Conservation (phyloP, 2,329 filamentous ascomycete species). For the Cryoendolithus antarcticus region DNA sequence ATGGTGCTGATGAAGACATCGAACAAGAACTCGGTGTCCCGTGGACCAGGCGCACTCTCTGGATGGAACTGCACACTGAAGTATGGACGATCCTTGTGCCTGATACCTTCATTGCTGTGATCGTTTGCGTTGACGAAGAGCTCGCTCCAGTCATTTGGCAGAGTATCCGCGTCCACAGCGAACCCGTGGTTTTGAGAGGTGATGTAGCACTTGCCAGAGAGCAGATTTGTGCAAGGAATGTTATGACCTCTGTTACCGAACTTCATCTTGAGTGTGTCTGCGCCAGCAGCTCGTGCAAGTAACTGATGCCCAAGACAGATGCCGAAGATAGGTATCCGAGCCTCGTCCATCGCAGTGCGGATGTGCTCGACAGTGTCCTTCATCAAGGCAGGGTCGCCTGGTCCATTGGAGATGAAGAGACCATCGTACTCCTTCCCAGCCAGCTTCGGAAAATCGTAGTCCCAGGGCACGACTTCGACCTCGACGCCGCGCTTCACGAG, state of each 20-base stretch:
- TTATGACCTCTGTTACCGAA: slow-evolving; percentile 98
- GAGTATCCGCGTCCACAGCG: slow-evolving; percentile 68
- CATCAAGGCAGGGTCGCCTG: slow-evolving; percentile 84
- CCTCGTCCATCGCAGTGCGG: slow-evolving; percentile 60
- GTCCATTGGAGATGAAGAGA: slow-evolving; percentile 95
- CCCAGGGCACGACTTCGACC: slow-evolving; percentile 88
- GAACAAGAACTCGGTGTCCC: slow-evolving; percentile 92
- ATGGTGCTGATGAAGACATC: slow-evolving; percentile 92
- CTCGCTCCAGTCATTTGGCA: slow-evolving; percentile 76
- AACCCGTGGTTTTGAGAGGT: slow-evolving; percentile 98
- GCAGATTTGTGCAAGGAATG: slow-evolving; percentile 91
- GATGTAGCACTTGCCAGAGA: slow-evolving; percentile 95
- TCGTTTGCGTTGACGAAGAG: slow-evolving; percentile 98
- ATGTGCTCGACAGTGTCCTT: slow-evolving; percentile 70
- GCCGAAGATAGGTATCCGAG: slow-evolving; percentile 79
- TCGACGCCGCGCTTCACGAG: slow-evolving; percentile 84
- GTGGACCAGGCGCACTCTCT: slow-evolving; percentile 87
- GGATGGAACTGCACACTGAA: slow-evolving; percentile 99
- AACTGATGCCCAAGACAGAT: slow-evolving; percentile 95
- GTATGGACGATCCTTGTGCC: slow-evolving; percentile 72
- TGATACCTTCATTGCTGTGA: slow-evolving; percentile 94
- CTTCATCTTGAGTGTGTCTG: slow-evolving; percentile 89
- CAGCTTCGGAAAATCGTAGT: slow-evolving; percentile 74
- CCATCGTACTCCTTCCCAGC: slow-evolving; percentile 82
- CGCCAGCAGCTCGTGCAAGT: slow-evolving; percentile 76